These are phyloP conservation scores for Zygoascus biomembranicola DNA, from an alignment of 805 yeast species.

Conservation along the genomic window DNA sequence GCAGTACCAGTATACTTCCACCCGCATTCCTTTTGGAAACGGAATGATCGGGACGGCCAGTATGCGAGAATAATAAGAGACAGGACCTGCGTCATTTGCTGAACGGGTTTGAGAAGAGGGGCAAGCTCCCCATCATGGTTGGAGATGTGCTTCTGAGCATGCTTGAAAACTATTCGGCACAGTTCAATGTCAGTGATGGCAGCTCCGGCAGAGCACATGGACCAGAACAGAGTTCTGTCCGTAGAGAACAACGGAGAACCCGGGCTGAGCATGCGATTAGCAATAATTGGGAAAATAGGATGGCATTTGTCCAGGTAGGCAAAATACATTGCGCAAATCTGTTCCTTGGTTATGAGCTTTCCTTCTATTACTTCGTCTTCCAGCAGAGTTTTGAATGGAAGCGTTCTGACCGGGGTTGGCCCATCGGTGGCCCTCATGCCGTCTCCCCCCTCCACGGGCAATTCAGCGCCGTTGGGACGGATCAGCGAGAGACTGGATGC, in stretches of 20 bases:
- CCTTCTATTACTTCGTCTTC: conserved; percentile 2
- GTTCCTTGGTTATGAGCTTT: not conserved
- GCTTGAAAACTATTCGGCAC: not conserved
- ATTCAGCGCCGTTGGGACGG: not conserved
- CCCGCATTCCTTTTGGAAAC: conserved; percentile 3
- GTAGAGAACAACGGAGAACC: not conserved
- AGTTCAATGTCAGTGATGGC: not conserved
- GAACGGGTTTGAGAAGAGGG: not conserved
- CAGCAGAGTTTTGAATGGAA: not conserved
- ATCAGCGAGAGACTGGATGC: not conserved
- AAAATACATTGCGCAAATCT: not conserved
- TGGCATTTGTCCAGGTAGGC: conserved; percentile 8
- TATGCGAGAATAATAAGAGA: conserved; percentile 1
- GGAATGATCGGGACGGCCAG: conserved; percentile 2
- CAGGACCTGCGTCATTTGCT: not conserved
- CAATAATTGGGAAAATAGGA: conserved; percentile 7
- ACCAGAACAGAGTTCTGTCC: conserved; percentile 5
- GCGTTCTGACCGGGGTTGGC: not conserved
- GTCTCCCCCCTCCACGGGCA: not conserved
- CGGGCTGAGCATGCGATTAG: not conserved
- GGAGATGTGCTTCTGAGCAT: not conserved
- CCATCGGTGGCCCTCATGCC: not conserved
- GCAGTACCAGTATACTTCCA: conserved; percentile 4
- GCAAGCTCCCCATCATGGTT: not conserved
- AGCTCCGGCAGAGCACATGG: conserved; percentile 5